Conservation (phyloP, 1,284 basidiomycete species). For the Cryptococcus maquisensis region DNA sequence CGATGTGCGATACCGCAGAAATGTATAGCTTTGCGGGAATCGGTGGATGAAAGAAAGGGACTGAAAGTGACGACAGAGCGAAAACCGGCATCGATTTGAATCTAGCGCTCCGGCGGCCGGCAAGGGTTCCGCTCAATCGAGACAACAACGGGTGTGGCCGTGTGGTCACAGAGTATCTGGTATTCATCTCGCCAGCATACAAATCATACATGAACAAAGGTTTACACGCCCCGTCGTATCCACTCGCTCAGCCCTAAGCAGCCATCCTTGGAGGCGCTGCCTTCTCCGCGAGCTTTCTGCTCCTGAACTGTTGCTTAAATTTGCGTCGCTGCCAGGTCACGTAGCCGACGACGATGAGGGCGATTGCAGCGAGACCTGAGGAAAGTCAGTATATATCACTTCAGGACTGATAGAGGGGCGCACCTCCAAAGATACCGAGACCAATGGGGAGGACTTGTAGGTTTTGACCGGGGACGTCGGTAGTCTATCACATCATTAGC, state of each 20-base stretch:
- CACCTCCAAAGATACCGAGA: conserved; percentile 27
- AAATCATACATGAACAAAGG: too few relatives aligned
- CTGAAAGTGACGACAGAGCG: too few relatives aligned
- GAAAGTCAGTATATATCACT: neutral
- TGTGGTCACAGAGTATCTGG: too few relatives aligned
- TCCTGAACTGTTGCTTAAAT: conserved; percentile 22
- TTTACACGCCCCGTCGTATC: too few relatives aligned
- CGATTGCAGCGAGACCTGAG: conserved; percentile 20
- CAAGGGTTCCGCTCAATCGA: too few relatives aligned
- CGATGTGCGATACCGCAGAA: neutral
- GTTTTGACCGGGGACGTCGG: conserved; percentile 21
- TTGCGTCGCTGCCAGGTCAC: conserved; percentile 24
- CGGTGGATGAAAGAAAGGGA: too few relatives aligned
- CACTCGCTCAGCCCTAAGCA: neutral
- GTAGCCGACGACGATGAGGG: conserved; percentile 22
- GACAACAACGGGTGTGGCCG: too few relatives aligned
- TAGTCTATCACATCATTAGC: conserved; percentile 5
- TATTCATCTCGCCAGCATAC: too few relatives aligned
- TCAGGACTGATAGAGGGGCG: conserved; percentile 1
- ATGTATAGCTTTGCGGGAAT: neutral
- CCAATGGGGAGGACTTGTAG: conserved; percentile 30
- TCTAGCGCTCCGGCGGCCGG: too few relatives aligned
- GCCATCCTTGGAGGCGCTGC: conserved; percentile 13
- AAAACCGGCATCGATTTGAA: too few relatives aligned
- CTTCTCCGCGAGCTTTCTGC: conserved; percentile 22